Conservation (phyloP, 768 basidiomycete species). For the Tricholoma terreum region DNA sequence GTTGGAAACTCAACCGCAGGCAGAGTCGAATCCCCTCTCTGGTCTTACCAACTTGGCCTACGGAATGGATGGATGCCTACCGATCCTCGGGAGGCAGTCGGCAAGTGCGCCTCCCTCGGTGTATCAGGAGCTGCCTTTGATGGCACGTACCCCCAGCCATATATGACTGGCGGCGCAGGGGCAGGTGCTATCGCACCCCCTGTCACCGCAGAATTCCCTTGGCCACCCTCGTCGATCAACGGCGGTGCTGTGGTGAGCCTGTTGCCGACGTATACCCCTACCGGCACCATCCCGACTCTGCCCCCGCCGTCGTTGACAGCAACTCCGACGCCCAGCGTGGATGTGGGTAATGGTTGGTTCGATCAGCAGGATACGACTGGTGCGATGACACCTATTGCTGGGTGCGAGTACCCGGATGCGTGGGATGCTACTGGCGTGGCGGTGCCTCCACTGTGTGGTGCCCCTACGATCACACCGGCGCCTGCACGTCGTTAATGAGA, state of each 20-base stretch:
- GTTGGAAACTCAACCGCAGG: conserved; percentile 35
- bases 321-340: conserved; percentile 36
- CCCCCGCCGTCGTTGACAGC: conserved; percentile 41
- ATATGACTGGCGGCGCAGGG: conserved; percentile 67
- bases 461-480: neutral
- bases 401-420: conserved; percentile 54
- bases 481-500: neutral
- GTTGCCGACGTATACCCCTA: conserved; percentile 67
- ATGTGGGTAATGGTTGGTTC: conserved; percentile 54
- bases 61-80: conserved; percentile 47
- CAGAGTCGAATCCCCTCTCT: conserved; percentile 42
- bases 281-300: conserved; percentile 59
- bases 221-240: conserved; percentile 62
- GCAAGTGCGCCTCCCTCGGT: conserved; percentile 56
- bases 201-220: conserved; percentile 41
- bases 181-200: conserved; percentile 48
- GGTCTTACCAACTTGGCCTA: conserved; percentile 47
- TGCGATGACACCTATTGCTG: conserved; percentile 47
- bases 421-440: conserved; percentile 36
- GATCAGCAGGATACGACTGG: conserved; percentile 44
- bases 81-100: conserved; percentile 52
- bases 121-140: conserved; percentile 33
- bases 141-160: conserved; percentile 47
- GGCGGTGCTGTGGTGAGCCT: conserved; percentile 33
- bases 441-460: conserved; percentile 27